These are phyloP conservation scores for Cyclotella choctawhatcheeana DNA, from an alignment of 108 stramenopile genomes.

Conservation along the genomic window DNA sequence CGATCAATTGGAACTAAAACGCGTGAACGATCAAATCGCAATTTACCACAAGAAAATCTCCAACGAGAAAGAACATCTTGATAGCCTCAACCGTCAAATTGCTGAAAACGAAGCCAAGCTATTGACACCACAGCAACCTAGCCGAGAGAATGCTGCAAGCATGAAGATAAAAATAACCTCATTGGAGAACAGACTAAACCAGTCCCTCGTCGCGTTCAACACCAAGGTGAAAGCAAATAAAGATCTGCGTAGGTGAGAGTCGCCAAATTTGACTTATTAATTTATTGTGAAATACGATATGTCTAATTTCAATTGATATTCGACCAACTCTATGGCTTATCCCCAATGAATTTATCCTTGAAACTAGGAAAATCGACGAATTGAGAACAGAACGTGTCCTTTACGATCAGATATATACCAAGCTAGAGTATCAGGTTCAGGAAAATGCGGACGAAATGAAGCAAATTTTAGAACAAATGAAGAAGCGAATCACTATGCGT, in stretches of 20 bases:
- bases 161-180: conserved; percentile 2
- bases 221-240: conserved; percentile 17
- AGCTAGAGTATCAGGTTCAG: conserved; percentile 12
- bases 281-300: no score
- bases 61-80: conserved; percentile 8
- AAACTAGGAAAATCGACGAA: conserved; percentile 17
- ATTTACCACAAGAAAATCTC: conserved; percentile 11
- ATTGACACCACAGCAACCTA: background rate
- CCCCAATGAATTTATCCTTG: no score
- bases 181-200: conserved; percentile 23
- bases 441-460: background rate
- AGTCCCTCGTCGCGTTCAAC: conserved; percentile 25
- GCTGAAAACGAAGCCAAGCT: background rate
- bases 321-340: no score
- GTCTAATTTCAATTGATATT: no score
- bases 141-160: background rate
- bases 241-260: conserved; percentile 14
- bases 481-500: conserved; percentile 9
- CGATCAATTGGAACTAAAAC: no score
- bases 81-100: conserved; percentile 13
- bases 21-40: background rate
- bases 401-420: conserved; percentile 25
- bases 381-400: conserved; percentile 14
- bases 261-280: background rate
- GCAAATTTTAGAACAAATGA: background rate